A percentile compares a stretch with the other conserved stretches of the same genome.
phyloP scores from a whole-genome alignment of 495 filamentous ascomycete species.

The Trypethelium eluteriae region DNA sequence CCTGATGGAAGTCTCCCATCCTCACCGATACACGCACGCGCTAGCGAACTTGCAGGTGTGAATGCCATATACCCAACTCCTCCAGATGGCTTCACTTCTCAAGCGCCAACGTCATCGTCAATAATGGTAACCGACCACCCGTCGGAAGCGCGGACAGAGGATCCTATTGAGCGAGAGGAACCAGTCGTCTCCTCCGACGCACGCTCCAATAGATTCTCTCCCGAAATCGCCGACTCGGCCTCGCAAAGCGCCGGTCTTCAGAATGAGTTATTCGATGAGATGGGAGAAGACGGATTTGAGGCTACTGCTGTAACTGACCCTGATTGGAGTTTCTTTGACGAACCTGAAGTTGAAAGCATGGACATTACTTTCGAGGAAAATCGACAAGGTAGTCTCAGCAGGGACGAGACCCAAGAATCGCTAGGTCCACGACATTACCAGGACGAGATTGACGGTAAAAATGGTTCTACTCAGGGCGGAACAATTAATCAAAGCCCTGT shows the following conservation, averaged over 20 bases:
- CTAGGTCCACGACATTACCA: background rate
- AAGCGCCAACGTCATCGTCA: slow-evolving; percentile 30
- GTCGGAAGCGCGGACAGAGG: background rate
- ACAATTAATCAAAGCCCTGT: background rate
- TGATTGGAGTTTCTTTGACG: slow-evolving; percentile 89
- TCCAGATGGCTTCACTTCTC: slow-evolving; percentile 57
- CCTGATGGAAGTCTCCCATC: slow-evolving; percentile 14
- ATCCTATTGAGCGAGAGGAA: background rate
- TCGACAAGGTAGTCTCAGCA: background rate
- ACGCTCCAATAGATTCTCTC: background rate
- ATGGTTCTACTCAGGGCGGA: background rate
- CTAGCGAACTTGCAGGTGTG: slow-evolving; percentile 28
- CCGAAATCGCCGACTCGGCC: background rate
- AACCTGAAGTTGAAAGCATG: slow-evolving; percentile 34
- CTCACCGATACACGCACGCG: slow-evolving; percentile 21
- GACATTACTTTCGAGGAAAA: background rate
- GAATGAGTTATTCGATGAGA: slow-evolving; percentile 63
- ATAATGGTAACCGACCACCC: background rate
- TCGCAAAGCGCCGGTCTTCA: background rate
- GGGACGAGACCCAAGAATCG: slow-evolving; percentile 22
- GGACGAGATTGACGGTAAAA: background rate
- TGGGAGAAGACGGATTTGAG: slow-evolving; percentile 37
- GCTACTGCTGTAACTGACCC: slow-evolving; percentile 72
- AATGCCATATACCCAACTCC: slow-evolving; percentile 81
- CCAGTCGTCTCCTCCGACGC: background rate